Evolutionary conservation across 495 filamentous ascomycete species (phyloP), one percentile per base, ranked within the genome.

Genomic region (Niebla homalea): DNA sequence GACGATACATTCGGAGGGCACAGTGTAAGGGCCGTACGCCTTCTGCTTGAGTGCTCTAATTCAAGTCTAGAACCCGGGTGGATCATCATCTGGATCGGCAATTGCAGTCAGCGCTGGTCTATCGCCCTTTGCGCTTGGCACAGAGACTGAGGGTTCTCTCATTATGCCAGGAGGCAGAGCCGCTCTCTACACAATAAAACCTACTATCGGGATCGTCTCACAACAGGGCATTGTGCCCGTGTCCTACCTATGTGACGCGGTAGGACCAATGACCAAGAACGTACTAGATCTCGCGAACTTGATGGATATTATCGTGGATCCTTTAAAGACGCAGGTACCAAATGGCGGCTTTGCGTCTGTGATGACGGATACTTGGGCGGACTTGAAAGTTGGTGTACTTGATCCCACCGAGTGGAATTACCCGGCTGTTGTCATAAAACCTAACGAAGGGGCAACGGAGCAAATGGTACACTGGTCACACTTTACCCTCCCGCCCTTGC

Each of bases 31-130:
- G 10, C 37, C 39, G 32, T 23, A 55, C 15, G 18, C 23, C 22
- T 21, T 29, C 19, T 22, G 42, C 29, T 20, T 11, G 5, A 18
- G 7, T 32, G 6, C 7, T 32, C 26, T 32, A 10, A 32, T 32
- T 7, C 3, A 10, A 32, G 26, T 32, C 26, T 32, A 32, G 26
- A 61, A 57, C 22, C 67, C 71, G 0, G 63, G 60, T 10, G 74
- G 72, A 1, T 74, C 72, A 7, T 75, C 71, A 1, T 64, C 70
- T 1, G 72, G 72, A 7, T 72, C 67, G 21, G 73, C 67, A 2
- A 67, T 72, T 11, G 64, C 55, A 15, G 64, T 68, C 10, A 62
- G 67, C 5, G 65, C 69, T 37, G 70, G 70, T 18, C 69, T 67
- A 22, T 57, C 64, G 2, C 64, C 71, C 0, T 46, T 72, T 15